Conservation (phyloP, 805 yeast species). For the Scheffersomyces ergatensis region DNA sequence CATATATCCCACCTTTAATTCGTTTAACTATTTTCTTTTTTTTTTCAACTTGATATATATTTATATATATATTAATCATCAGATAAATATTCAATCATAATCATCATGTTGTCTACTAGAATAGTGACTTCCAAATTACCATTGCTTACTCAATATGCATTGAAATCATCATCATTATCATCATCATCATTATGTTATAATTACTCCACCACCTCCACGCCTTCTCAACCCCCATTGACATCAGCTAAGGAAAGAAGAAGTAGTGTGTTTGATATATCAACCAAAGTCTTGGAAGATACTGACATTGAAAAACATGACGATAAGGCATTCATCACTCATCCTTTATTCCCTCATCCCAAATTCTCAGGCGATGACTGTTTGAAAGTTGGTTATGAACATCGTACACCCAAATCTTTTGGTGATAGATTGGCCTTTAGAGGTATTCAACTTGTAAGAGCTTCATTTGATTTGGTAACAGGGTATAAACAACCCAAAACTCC, state of each 20-base stretch:
- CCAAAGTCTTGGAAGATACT: slow-evolving; percentile 19
- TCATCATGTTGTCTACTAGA: slow-evolving; percentile 1
- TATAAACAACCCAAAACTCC: slow-evolving; percentile 53
- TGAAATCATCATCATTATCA: background rate
- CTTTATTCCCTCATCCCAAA: slow-evolving; percentile 35
- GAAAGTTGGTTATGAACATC: slow-evolving; percentile 47
- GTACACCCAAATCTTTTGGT: slow-evolving; percentile 43
- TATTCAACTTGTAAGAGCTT: slow-evolving; percentile 41
- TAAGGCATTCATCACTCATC: slow-evolving; percentile 35
- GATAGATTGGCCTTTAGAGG: slow-evolving; percentile 53
- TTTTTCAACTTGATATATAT: too few species aligned
- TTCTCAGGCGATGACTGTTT: slow-evolving; percentile 30
- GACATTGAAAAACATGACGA: slow-evolving; percentile 28
- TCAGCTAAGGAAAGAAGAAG: slow-evolving; percentile 2
- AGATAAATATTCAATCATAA: background rate
- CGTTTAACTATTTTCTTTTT: too few species aligned
- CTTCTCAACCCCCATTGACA: background rate
- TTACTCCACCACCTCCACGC: background rate
- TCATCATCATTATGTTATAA: background rate
- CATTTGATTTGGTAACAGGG: slow-evolving; percentile 65
- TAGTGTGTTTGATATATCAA: slow-evolving; percentile 18
- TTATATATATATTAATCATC: too few species aligned
- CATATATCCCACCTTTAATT: too few species aligned
- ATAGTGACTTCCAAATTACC: background rate
- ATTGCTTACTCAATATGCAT: background rate